Conservation (phyloP, 768 basidiomycete species). For the Rhizopogon vulgaris region DNA sequence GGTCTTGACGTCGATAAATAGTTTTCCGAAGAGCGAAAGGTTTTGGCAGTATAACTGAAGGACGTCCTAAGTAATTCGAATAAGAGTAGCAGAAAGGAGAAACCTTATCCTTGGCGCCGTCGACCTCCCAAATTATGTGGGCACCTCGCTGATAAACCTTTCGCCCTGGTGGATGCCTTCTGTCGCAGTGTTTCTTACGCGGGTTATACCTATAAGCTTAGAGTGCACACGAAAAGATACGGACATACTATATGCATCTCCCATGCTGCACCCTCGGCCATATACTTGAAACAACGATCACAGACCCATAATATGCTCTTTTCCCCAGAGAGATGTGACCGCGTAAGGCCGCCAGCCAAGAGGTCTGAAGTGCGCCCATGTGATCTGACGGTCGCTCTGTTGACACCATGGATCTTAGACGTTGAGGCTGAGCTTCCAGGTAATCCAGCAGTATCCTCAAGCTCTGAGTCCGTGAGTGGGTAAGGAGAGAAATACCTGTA, state of each 20-base stretch:
- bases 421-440: conserved; percentile 18
- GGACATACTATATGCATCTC: conserved; percentile 58
- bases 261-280: conserved; percentile 68
- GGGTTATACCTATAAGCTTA: conserved; percentile 8
- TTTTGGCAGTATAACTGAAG: conserved; percentile 92
- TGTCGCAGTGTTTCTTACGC: conserved; percentile 58
- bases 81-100: conserved; percentile 9
- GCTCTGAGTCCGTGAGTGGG: conserved; percentile 65
- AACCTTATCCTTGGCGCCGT: conserved; percentile 83
- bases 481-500: conserved; percentile 92
- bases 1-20: conserved; percentile 99
- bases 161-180: conserved; percentile 73
- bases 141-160: conserved; percentile 90
- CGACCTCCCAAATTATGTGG: conserved; percentile 92
- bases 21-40: conserved; percentile 89
- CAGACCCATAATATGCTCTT: conserved; percentile 72
- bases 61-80: neutral
- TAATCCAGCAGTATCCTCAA: conserved; percentile 36
- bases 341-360: conserved; percentile 54
- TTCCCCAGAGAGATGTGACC: conserved; percentile 39
- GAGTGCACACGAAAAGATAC: conserved; percentile 4
- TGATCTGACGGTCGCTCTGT: conserved; percentile 46
- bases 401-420: conserved; percentile 45
- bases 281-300: conserved; percentile 96
- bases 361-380: conserved; percentile 74